Base-by-base conservation (phyloP, 805 yeast species). In the Spathaspora gorwiae region DNA sequence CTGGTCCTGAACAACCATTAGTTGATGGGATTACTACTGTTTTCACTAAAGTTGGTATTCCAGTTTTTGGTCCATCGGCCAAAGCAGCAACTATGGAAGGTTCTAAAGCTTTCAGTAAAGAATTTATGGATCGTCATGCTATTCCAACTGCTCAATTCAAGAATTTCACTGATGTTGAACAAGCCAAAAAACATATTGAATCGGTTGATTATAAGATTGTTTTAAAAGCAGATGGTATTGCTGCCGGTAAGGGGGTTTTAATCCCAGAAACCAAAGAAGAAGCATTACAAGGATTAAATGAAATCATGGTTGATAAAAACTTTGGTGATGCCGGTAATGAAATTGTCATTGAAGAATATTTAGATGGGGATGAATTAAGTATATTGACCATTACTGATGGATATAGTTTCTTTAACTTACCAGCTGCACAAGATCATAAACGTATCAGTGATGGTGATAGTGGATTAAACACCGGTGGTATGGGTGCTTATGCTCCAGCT, bases 401-500 rank as follows among this genome's bases (percentile, higher is more conserved):
- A 46, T 92, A 94, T 73, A 80, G 95, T 9, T 84, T 83, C 59
- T 79, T 83, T 62, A 90, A 88, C 62, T 78, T 94, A 47, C 99
- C 99, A 37, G 87, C 98, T 38, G 97, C 98, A 26, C 99, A 94
- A 71, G 99, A 94, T 64, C 99, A 94, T 71, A 94, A 94, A 73
- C 83, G 99, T 65, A 78, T 86, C 54, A 95, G 95, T 45, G 88
- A 95, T 59, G 90, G 90, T 49, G 99, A 94, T 65, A 73, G 81
- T 35, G 99, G 99, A 26, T 76, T 92, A 51, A 94, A 94, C 71
- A 94, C 99, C 34, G 99, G 99, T 55, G 99, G 99, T 52, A 94
- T 94, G 99, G 99, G 99, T 52, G 96, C 98, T 7, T 94, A 94
- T 61, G 94, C 98, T 7, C 99, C 99, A 30, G 95, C 98, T 9